Conservation (phyloP, 441 rosid genomes). For the Pelargonium fulgidum region DNA sequence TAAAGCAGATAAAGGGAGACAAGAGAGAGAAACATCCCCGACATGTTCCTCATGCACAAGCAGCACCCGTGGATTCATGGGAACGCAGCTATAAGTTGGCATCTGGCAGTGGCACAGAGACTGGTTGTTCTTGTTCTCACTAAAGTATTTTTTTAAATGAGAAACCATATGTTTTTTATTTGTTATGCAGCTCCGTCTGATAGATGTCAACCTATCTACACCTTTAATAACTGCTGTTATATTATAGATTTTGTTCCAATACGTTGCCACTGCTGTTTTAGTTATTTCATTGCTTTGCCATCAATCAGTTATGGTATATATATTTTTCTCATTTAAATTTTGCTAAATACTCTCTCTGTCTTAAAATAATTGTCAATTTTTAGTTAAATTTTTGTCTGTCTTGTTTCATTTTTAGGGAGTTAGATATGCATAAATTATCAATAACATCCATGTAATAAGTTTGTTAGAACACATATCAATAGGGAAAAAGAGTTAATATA, state of each 20-base stretch:
- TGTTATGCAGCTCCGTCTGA: neutral
- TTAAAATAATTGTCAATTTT: too few species aligned
- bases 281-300: neutral
- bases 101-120: conserved; percentile 28
- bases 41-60: conserved; percentile 68
- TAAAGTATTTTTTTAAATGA: conserved; percentile 14
- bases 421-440: too few species aligned
- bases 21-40: conserved; percentile 90
- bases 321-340: too few species aligned
- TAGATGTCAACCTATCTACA: neutral
- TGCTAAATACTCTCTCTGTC: too few species aligned
- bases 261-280: neutral
- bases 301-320: neutral
- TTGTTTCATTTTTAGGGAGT: too few species aligned
- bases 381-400: too few species aligned
- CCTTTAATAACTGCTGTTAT: neutral
- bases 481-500: too few species aligned
- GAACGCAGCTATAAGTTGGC: conserved; percentile 62
- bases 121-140: conserved; percentile 54
- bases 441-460: too few species aligned
- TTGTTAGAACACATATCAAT: too few species aligned
- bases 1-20: conserved; percentile 88
- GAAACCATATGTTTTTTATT: neutral
- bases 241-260: neutral
- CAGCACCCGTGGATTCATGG: conserved; percentile 57